phyloP scores from a whole-genome alignment of 2,329 filamentous ascomycete genomes.

The Colletotrichum incanum region DNA sequence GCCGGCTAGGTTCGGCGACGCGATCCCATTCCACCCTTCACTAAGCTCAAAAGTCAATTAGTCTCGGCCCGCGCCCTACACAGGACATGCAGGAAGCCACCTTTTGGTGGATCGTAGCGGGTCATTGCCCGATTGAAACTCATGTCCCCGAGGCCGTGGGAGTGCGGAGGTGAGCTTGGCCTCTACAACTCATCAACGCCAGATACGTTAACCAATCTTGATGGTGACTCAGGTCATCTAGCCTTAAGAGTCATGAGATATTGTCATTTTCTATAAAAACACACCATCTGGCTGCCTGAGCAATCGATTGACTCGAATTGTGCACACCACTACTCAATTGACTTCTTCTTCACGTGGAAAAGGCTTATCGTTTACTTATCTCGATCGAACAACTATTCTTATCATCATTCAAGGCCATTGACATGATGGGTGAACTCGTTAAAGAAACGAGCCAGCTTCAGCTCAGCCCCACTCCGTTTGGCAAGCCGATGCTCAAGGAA shows the following conservation, averaged over 20 bases:
- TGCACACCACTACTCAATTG: not conserved
- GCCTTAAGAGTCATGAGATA: not conserved
- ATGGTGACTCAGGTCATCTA: not conserved
- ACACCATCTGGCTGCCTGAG: no score
- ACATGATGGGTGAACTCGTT: slow-evolving; percentile 28
- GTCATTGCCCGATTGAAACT: not conserved
- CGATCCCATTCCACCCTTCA: not conserved
- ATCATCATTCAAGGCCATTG: not conserved
- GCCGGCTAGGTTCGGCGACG: not conserved
- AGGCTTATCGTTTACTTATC: not conserved
- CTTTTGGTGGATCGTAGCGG: not conserved
- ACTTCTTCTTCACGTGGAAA: not conserved
- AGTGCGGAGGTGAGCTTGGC: not conserved
- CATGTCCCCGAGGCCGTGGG: not conserved
- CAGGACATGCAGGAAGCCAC: not conserved
- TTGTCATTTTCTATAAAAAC: not conserved
- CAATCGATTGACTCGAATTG: not conserved
- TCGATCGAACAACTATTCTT: not conserved
- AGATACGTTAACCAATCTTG: not conserved
- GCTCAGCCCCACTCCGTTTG: slow-evolving; percentile 47
- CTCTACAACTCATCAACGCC: not conserved
- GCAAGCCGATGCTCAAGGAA: slow-evolving; percentile 67
- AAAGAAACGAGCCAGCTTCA: not conserved
- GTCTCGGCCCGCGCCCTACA: slow-evolving; percentile 1
- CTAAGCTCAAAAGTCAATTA: not conserved